Base-by-base conservation (phyloP, 1,139 yeast genomes). In the Keqinozyma sinolaborantium region DNA sequence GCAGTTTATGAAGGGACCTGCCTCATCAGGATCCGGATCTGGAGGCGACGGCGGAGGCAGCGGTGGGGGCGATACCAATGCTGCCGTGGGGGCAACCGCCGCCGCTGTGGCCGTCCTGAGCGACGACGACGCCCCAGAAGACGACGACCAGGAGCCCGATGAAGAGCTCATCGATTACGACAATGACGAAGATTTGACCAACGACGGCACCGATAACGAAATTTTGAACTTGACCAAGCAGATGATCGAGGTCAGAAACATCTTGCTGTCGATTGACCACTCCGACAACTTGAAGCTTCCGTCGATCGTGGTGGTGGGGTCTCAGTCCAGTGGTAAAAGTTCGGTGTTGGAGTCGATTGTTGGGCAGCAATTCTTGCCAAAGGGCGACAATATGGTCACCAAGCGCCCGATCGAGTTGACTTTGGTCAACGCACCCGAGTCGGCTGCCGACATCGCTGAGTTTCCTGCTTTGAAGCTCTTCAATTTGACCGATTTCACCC, bases 301-400 rank as follows among this genome's bases (percentile, higher is more conserved):
- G 2, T 84, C 96, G 0, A 94, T 94, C 45, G 98, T 94, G 12
- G 98, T 94, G 1, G 78, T 94, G 44, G 98, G 99, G 0, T 92
- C 98, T 2, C 98, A 94, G 61, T 85, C 96, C 8, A 86, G 96
- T 31, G 99, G 99, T 32, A 90, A 90, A 56, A 85, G 96, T 0
- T 88, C 97, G 0, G 97, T 90, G 1, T 70, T 90, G 37, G 97
- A 90, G 53, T 78, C 95, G 11, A 83, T 90, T 38, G 97, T 90
- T 2, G 97, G 97, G 9, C 95, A 84, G 47, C 96, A 90, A 50
- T 90, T 90, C 48, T 64, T 90, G 37, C 97, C 97, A 18, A 90
- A 90, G 57, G 97, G 97, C 16, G 77, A 83, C 28, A 90, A 90
- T 53, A 90, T 90, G 97, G 97, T 90, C 14, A 90, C 97, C 1